phyloP scores from a whole-genome alignment of 371 early-diverging fungal species.

The Haplosporangium sp. region DNA sequence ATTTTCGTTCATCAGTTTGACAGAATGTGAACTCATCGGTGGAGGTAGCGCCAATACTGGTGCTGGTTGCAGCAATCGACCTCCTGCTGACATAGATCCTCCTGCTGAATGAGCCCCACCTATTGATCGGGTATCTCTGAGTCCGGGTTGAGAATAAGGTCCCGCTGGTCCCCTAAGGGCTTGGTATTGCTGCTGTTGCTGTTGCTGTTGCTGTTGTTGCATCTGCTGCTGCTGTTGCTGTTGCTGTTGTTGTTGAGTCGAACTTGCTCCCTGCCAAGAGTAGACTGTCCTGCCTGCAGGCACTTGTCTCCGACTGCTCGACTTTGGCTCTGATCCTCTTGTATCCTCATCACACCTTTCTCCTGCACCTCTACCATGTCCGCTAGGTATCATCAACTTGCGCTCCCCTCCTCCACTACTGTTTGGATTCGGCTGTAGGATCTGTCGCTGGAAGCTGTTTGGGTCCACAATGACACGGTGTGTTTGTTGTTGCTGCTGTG shows the following conservation, averaged over 20 bases:
- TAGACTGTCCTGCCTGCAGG: constrained; percentile 48
- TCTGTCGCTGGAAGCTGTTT: constrained; percentile 51
- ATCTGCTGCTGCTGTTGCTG: constrained; percentile 25
- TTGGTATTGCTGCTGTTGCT: constrained; percentile 30
- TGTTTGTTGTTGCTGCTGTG: constrained; percentile 15
- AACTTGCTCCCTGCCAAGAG: constrained; percentile 37
- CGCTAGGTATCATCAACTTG: constrained; percentile 11
- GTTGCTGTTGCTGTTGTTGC: constrained; percentile 22
- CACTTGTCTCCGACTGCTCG: constrained; percentile 27
- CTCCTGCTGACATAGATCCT: constrained; percentile 34
- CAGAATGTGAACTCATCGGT: constrained; percentile 28
- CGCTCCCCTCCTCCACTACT: constrained; percentile 18
- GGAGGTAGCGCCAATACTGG: constrained; percentile 36
- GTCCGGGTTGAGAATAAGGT: constrained; percentile 41
- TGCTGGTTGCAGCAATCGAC: constrained; percentile 16
- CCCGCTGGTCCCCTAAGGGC: constrained; percentile 22
- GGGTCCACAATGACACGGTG: constrained; percentile 52
- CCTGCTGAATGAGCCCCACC: constrained; percentile 32
- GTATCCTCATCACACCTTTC: constrained; percentile 31
- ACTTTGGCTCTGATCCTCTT: constrained; percentile 16
- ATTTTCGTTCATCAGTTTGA: constrained; percentile 40
- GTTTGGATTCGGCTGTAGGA: constrained; percentile 34
- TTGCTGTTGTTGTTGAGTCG: constrained; percentile 24
- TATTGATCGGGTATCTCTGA: constrained; percentile 21
- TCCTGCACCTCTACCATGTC: constrained; percentile 10